These are phyloP conservation scores for Fusarium sp. DNA, from an alignment of 2,329 filamentous ascomycete species.

Conservation along the genomic window DNA sequence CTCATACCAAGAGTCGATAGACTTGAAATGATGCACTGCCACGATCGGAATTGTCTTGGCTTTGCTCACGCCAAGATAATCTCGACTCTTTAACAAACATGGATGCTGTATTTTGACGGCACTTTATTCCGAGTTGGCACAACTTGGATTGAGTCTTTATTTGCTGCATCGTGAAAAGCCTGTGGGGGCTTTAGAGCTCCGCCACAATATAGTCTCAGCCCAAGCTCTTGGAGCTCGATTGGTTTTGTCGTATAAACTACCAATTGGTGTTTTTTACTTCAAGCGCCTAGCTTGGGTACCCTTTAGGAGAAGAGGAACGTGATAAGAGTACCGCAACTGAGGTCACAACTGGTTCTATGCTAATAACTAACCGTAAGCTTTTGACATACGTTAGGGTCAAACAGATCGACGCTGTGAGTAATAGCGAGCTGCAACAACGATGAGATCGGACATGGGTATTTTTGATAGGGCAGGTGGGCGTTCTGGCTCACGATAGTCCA, in stretches of 20 bases:
- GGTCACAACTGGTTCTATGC: no score
- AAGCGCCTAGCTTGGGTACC: background rate
- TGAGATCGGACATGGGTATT: no score
- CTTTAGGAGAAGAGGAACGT: no score
- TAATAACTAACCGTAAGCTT: background rate
- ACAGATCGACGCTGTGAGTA: background rate
- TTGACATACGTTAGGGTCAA: background rate
- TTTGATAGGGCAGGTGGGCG: no score
- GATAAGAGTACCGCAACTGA: background rate
- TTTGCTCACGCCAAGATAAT: constrained; percentile 10
- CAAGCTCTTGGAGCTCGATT: constrained; percentile 19
- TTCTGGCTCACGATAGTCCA: no score
- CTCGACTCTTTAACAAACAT: constrained; percentile 12
- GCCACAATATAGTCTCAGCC: constrained; percentile 24
- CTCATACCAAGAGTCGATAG: constrained; percentile 15
- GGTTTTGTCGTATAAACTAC: background rate
- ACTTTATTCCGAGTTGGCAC: constrained; percentile 30
- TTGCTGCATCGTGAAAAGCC: constrained; percentile 25
- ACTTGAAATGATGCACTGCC: constrained; percentile 27
- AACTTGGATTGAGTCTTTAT: constrained; percentile 14
- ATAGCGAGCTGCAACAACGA: no score
- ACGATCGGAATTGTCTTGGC: constrained; percentile 18
- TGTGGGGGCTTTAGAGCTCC: constrained; percentile 37
- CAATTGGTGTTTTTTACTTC: background rate
- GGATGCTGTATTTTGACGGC: constrained; percentile 14